Conservation (phyloP, 139 green algal genomes). For the Mychonastes homosphaera region DNA sequence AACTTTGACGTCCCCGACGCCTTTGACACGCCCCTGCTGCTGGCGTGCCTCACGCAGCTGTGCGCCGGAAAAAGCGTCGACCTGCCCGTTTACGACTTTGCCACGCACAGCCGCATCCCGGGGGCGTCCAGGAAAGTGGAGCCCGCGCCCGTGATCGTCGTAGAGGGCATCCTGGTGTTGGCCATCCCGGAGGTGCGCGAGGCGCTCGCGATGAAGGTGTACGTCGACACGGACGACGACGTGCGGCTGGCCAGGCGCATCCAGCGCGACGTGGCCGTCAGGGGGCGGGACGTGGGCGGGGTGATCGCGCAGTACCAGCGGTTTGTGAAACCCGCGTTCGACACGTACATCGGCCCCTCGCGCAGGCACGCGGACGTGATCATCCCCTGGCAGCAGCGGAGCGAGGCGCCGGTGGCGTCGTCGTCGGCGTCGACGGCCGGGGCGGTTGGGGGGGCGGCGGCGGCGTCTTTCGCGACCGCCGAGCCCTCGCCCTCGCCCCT, state of each 20-base stretch:
- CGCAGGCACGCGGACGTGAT: constrained; percentile 85
- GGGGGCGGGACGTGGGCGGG: constrained; percentile 71
- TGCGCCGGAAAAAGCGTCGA: constrained; percentile 55
- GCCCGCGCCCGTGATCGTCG: constrained; percentile 88
- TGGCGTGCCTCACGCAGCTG: constrained; percentile 37
- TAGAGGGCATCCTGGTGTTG: constrained; percentile 94
- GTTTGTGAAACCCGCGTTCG: constrained; percentile 91
- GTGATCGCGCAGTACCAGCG: constrained; percentile 85
- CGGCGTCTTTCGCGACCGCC: too few species aligned
- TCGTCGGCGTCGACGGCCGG: too few species aligned
- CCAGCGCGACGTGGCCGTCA: constrained; percentile 75
- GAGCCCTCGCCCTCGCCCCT: too few species aligned
- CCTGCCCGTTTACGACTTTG: constrained; percentile 92
- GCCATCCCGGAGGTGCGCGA: constrained; percentile 64
- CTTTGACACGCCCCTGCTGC: constrained; percentile 48
- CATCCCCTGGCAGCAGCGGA: constrained; percentile 75
- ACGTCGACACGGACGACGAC: constrained; percentile 79
- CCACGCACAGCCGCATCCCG: constrained; percentile 52
- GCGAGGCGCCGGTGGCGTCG: neutral
- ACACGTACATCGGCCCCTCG: constrained; percentile 72
- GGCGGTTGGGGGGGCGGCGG: too few species aligned
- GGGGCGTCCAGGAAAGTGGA: constrained; percentile 45
- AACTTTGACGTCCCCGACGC: constrained; percentile 91
- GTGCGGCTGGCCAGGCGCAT: constrained; percentile 86
- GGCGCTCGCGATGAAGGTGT: constrained; percentile 89